Percentiles rank a stretch among this genome's conserved stretches.
phyloP scores from a whole-genome alignment of 805 yeast genomes.

The Kodamaea kaohsiungensis region DNA sequence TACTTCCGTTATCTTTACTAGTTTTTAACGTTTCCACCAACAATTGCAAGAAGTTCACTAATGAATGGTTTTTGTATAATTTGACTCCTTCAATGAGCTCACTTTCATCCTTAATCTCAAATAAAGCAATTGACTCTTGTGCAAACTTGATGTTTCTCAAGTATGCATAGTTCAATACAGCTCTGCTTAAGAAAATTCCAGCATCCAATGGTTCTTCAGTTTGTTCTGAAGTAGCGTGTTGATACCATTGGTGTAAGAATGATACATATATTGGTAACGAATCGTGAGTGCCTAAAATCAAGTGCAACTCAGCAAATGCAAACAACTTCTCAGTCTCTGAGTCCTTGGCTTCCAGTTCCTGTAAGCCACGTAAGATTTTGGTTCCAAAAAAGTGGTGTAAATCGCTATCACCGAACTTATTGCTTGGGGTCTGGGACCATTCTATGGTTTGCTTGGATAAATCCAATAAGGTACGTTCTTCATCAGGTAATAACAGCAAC shows the following conservation, averaged over 20 bases:
- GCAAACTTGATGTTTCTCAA: conserved; percentile 68
- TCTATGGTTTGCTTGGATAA: conserved; percentile 64
- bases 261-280: conserved; percentile 42
- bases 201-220: conserved; percentile 27
- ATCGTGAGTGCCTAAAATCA: conserved; percentile 65
- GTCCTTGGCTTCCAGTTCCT: conserved; percentile 14
- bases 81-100: conserved; percentile 29
- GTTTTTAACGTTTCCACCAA: conserved; percentile 54
- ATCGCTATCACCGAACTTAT: conserved; percentile 70
- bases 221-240: conserved; percentile 9
- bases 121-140: conserved; percentile 27
- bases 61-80: conserved; percentile 39
- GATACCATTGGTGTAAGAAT: conserved; percentile 47
- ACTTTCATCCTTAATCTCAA: conserved; percentile 14
- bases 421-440: conserved; percentile 58
- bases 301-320: conserved; percentile 71
- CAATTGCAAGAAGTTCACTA: conserved; percentile 71
- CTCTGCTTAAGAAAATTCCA: conserved; percentile 49
- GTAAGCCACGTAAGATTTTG: conserved; percentile 49
- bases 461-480: conserved; percentile 54
- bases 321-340: conserved; percentile 42
- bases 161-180: conserved; percentile 73
- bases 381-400: conserved; percentile 74
- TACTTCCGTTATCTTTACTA: conserved; percentile 43
- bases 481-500: conserved; percentile 44